A percentile compares a stretch with the other conserved stretches of the same genome.
Conservation (phyloP, 2,329 filamentous ascomycete genomes). For the Aspergillus amoenus region DNA sequence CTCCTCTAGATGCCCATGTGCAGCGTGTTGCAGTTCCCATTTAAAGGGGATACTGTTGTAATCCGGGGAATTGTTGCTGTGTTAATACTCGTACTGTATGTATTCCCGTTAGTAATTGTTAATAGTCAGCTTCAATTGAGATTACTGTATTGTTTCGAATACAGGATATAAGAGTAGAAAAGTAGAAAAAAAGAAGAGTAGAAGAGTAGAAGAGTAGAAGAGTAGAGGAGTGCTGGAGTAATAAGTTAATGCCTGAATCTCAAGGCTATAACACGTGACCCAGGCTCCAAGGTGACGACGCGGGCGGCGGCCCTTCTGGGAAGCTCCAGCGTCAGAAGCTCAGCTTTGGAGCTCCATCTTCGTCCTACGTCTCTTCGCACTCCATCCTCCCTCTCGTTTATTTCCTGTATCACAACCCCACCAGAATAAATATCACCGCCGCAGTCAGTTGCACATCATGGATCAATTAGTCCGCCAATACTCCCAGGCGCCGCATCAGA, state of each 20-base stretch:
- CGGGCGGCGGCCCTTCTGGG: conserved; percentile 6
- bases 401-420: neutral
- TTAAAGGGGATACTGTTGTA: neutral
- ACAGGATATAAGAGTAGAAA: too few species aligned
- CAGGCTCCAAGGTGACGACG: conserved; percentile 16
- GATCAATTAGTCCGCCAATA: conserved; percentile 92
- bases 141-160: neutral
- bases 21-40: conserved; percentile 17
- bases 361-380: conserved; percentile 9
- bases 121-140: neutral
- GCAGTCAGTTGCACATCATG: conserved; percentile 56
- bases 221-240: too few species aligned
- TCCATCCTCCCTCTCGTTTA: neutral
- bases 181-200: too few species aligned
- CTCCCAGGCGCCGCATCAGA: conserved; percentile 72
- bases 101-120: neutral
- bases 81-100: neutral
- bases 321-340: conserved; percentile 22
- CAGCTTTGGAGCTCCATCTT: conserved; percentile 15
- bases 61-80: neutral
- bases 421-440: neutral
- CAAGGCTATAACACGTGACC: conserved; percentile 17
- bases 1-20: conserved; percentile 6
- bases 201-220: too few species aligned
- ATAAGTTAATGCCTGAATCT: conserved; percentile 2